phyloP scores from a whole-genome alignment of 805 yeast species.

The Lipomyces oligophaga region DNA sequence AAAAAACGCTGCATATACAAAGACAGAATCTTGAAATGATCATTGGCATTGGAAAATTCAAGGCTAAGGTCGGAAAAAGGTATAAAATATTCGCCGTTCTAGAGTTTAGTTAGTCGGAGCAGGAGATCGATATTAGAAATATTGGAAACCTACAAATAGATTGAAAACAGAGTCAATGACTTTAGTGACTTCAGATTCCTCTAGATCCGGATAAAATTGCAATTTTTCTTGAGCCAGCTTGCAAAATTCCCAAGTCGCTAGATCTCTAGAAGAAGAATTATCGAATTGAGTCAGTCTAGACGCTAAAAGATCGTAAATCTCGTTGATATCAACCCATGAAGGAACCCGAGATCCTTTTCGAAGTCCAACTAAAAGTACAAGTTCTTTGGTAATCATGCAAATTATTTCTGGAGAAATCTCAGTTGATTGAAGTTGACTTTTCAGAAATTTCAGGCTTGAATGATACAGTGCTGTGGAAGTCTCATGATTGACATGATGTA shows the following conservation, averaged over 20 bases:
- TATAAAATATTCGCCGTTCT: slow-evolving; percentile 8
- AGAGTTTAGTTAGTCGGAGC: neutral
- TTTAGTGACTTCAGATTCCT: slow-evolving; percentile 5
- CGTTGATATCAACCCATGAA: slow-evolving; percentile 33
- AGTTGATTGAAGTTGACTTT: slow-evolving; percentile 5
- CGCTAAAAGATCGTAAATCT: neutral
- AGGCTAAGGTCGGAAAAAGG: slow-evolving; percentile 12
- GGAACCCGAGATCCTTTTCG: slow-evolving; percentile 40
- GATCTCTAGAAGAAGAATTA: neutral
- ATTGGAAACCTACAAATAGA: neutral
- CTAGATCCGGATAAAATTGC: slow-evolving; percentile 9
- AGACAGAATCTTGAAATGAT: slow-evolving; percentile 6
- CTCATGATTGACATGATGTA: slow-evolving; percentile 37
- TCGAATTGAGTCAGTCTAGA: slow-evolving; percentile 1
- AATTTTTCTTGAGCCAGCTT: slow-evolving; percentile 12
- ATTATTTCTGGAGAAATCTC: neutral
- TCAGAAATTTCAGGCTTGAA: slow-evolving; percentile 17
- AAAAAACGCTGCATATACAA: slow-evolving; percentile 19
- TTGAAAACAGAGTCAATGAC: slow-evolving; percentile 11
- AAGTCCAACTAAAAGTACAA: slow-evolving; percentile 36
- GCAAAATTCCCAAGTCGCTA: slow-evolving; percentile 17
- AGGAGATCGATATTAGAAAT: neutral
- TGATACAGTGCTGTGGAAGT: slow-evolving; percentile 34
- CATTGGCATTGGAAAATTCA: slow-evolving; percentile 2
- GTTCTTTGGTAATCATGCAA: slow-evolving; percentile 10